Base-by-base conservation (phyloP, 768 basidiomycete genomes). In the Rhizopogon vesiculosus region DNA sequence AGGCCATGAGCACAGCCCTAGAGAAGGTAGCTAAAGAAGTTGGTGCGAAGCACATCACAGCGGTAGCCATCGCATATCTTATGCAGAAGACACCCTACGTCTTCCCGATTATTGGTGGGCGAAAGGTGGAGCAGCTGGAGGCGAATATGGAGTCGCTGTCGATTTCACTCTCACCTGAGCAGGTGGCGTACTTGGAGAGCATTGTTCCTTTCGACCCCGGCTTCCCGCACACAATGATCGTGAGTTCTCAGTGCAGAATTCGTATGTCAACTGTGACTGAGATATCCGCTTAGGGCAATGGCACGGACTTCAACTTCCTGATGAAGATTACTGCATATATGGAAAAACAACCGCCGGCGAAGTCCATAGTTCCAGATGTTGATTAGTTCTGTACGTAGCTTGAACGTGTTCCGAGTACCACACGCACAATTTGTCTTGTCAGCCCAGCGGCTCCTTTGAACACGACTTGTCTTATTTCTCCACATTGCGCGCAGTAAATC, bases 21-120 rank as follows among this genome's bases (percentile, higher is more conserved):
- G 72, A 76, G 61, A 69, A 74, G 53, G 70, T 77, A 16, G 75
- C 74, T 0, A 63, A 63, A 7, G 70, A 77, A 55, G 63, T 74
- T 19, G 74, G 74, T 4, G 63, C 65, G 5, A 61, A 70, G 56
- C 63, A 63, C 43, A 67, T 75, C 58, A 69, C 71, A 35, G 56
- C 57, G 15, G 78, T 81, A 3, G 79, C 80, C 7, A 77, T 82
- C 56, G 78, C 78, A 16, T 81, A 79, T 57, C 66, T 82, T 7
- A 67, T 83, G 66, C 77, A 79, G 43, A 83, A 81, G 64, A 69
- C 76, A 2, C 74, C 76, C 0, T 79, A 70, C 50, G 77, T 78
- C 1, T 80, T 81, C 68, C 78, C 78, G 1, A 70, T 80, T 54
- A 69, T 80, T 39, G 78, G 78, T 7, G 76, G 78, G 1, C 69